These are phyloP conservation scores for Anthoceros angustus DNA, from an alignment of 225 moss, liverwort and hornwort species.

Conservation along the genomic window DNA sequence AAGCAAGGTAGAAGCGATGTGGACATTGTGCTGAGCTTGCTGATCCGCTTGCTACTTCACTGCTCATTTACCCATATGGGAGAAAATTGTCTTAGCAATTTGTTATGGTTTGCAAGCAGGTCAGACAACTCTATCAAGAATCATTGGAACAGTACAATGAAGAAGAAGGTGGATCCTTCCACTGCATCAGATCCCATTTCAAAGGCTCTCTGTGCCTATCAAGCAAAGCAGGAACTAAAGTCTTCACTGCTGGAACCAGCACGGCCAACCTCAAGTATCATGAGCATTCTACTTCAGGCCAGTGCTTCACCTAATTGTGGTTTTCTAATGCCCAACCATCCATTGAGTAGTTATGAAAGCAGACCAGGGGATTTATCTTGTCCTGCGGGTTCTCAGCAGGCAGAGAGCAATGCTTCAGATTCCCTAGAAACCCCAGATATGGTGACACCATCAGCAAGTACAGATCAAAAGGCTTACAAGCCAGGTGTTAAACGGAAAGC, in stretches of 20 bases:
- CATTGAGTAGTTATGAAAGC: not conserved
- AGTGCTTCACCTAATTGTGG: constrained; percentile 2
- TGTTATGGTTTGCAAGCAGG: constrained; percentile 17
- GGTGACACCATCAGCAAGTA: not conserved
- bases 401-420: not conserved
- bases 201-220: constrained; percentile 73
- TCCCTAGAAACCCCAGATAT: not conserved
- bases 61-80: too few relatives aligned
- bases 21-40: too few relatives aligned
- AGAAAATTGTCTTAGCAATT: not conserved
- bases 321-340: not conserved
- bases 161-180: constrained; percentile 89
- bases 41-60: too few relatives aligned
- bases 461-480: constrained; percentile 8
- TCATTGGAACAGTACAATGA: constrained; percentile 99
- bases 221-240: constrained; percentile 56
- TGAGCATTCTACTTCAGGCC: not conserved
- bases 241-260: not conserved
- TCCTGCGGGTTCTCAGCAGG: not conserved
- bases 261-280: not conserved
- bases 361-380: not conserved
- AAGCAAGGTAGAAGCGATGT: too few relatives aligned
- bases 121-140: constrained; percentile 99
- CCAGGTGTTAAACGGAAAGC: constrained; percentile 8
- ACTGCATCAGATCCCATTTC: constrained; percentile 85